Percentiles rank a stretch among this genome's conserved stretches.
Evolutionary conservation across 441 rosid genomes (phyloP).

Genomic region (Cnidoscolus chayamansa): DNA sequence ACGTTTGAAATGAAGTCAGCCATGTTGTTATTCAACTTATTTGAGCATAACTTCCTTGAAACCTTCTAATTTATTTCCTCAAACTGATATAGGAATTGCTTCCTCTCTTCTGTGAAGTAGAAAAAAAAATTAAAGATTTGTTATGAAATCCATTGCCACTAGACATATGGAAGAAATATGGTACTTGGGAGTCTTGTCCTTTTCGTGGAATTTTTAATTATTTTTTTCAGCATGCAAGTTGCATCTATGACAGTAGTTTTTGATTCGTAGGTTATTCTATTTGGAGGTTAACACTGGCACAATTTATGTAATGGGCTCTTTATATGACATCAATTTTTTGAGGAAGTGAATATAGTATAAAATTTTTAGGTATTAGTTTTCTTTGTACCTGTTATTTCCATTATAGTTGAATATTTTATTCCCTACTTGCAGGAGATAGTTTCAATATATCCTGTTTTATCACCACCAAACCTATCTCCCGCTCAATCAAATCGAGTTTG

Average conservation of each 20-base stretch:
- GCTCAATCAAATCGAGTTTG: slow-evolving; percentile 98
- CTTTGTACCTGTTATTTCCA: neutral
- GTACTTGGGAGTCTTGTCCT: neutral
- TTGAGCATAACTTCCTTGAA: slow-evolving; percentile 1
- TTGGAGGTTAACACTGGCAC: slow-evolving; percentile 5
- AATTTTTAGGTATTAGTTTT: neutral
- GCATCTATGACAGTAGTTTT: neutral
- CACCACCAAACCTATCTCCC: slow-evolving; percentile 86
- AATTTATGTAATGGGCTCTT: neutral
- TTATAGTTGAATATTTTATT: slow-evolving; percentile 7
- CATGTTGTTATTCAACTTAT: neutral
- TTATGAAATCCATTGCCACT: neutral
- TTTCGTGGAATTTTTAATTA: neutral
- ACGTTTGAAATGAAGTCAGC: neutral
- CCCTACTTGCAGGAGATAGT: slow-evolving; percentile 77
- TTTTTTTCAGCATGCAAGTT: slow-evolving; percentile 3
- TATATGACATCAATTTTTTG: neutral
- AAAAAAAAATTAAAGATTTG: neutral
- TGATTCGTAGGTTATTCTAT: neutral
- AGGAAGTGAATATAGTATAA: neutral
- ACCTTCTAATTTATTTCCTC: neutral
- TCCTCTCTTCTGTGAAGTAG: neutral
- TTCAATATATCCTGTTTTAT: slow-evolving; percentile 89
- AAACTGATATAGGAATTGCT: neutral
- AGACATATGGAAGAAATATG: neutral